Base-by-base conservation (phyloP, 345 rosid species). In the Euphorbia tirucalli region DNA sequence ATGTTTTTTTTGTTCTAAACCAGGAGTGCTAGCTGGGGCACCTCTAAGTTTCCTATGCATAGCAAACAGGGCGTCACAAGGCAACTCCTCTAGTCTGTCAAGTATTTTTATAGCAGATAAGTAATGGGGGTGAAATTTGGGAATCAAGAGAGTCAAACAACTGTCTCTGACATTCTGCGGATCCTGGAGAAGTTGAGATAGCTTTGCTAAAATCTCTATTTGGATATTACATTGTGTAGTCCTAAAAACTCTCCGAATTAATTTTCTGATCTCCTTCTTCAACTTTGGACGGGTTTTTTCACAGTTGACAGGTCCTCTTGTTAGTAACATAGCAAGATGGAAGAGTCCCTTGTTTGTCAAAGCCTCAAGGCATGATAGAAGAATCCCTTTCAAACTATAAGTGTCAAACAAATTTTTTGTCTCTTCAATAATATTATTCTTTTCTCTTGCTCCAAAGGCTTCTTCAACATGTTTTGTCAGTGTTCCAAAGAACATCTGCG, bases 41-140 rank as follows among this genome's bases (percentile, higher is more conserved):
- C 85, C 83, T 74, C 83, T 81, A 71, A 94, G 93, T 76, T 86
- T 90, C 85, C 90, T 86, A 58, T 61, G 77, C 95, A 92, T 94
- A 27, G 96, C 89, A 78, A 67, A 52, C 72, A 94, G 67, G 49
- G 90, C 75, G 44, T 78, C 79, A 21, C 75, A 49, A 52, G 95
- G 83, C 72, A 90, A 85, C 27, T 78, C 81, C 70, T 83, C 84
- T 39, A 94, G 87, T 76, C 79, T 79, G 48, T 77, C 74, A 71
- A 94, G 74, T 56, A 89, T 55, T 68, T 81, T 82, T 54, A 67
- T 25, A 25, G 82, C 87, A 67, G 86, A 82, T 72, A 75, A 81
- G 75, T 67, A 75, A 70, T 68, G 79, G 70, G 85, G 77, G 65
- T 72, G 83, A 65, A 75, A 69, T 50, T 80, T 68, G 19, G 85